These are phyloP conservation scores for Cytospora piceicola DNA, from an alignment of 2,329 filamentous ascomycete genomes.

Conservation along the genomic window DNA sequence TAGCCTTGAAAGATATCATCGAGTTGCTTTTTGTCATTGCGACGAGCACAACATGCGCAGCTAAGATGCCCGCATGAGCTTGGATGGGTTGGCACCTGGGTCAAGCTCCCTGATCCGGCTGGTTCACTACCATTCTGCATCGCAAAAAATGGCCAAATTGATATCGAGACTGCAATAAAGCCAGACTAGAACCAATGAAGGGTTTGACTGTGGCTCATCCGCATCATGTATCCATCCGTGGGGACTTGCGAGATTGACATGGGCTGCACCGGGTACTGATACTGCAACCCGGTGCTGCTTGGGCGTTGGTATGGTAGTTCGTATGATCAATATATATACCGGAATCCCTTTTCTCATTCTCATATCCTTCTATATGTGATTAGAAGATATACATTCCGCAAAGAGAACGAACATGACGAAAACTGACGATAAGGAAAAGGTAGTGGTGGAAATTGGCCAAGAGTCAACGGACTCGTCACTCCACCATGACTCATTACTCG, in stretches of 20 bases:
- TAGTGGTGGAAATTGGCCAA: background rate
- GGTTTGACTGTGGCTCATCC: background rate
- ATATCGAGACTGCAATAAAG: background rate
- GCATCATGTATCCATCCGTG: background rate
- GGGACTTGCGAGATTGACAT: background rate
- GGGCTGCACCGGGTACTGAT: background rate
- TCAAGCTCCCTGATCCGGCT: background rate
- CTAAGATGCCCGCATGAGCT: background rate
- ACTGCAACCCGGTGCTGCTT: background rate
- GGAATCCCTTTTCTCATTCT: background rate
- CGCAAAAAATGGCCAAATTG: background rate
- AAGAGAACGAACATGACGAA: background rate
- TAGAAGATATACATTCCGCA: background rate
- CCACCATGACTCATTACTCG: constrained; percentile 7
- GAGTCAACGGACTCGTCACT: background rate
- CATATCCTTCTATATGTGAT: background rate
- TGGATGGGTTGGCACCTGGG: background rate
- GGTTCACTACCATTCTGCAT: background rate
- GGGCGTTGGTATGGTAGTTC: background rate
- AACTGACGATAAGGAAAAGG: background rate
- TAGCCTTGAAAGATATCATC: background rate
- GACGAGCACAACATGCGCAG: background rate
- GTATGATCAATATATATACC: background rate
- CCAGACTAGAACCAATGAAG: background rate
- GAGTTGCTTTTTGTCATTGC: background rate